phyloP scores from a whole-genome alignment of 345 rosid genomes.

The Salix purpurea region DNA sequence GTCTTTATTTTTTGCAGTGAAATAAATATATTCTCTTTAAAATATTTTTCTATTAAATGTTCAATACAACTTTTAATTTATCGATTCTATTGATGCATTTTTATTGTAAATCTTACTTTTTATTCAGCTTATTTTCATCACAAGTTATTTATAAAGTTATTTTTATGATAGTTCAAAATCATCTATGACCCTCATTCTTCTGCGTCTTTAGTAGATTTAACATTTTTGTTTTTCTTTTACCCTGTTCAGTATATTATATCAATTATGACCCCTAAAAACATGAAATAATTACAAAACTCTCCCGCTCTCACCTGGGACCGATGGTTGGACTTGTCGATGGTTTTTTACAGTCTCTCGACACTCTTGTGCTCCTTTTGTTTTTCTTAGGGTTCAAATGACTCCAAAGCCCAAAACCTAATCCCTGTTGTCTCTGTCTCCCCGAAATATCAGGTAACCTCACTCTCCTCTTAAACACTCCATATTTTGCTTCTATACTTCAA shows the following conservation, averaged over 20 bases:
- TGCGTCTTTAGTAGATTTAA: background rate
- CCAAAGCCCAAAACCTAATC: background rate
- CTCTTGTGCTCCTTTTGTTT: background rate
- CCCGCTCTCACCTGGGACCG: background rate
- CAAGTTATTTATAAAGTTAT: background rate
- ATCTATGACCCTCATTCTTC: too few relatives aligned
- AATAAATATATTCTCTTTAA: too few relatives aligned
- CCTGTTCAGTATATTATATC: background rate
- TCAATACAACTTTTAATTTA: too few relatives aligned
- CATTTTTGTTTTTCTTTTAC: background rate
- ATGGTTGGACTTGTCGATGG: background rate
- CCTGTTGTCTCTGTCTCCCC: background rate
- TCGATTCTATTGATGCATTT: background rate
- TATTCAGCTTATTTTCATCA: background rate
- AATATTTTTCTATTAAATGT: too few relatives aligned
- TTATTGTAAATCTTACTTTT: background rate
- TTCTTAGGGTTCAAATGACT: constrained; percentile 6
- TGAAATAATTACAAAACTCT: background rate
- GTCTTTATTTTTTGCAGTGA: too few relatives aligned
- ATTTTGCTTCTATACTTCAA: background rate
- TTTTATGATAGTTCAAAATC: background rate
- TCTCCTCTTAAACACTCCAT: too few relatives aligned
- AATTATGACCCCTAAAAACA: background rate
- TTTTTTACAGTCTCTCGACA: background rate
- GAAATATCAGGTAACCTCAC: background rate